Evolutionary conservation across 75 land plant species (phyloP), one percentile per base, ranked within the genome.

Genomic region (Cunninghamia lanceolata): DNA sequence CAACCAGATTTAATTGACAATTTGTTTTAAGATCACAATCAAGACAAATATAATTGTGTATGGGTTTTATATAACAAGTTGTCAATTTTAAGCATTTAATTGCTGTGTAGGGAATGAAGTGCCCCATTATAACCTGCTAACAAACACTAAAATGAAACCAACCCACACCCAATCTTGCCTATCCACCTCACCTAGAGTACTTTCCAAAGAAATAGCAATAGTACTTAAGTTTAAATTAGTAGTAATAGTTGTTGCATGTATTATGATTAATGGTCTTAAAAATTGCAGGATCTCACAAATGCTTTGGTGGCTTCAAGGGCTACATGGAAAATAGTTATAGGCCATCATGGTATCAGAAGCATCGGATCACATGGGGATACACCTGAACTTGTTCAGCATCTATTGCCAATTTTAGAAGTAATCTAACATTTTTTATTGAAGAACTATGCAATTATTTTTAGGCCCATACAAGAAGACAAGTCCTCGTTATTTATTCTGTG

Each of bases 301-400:
- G 56, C 88, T n/a, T 87, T 87, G 83, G 83, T 56, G 35, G 52
- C 17, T 40, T 88, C 89, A 35, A 76, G 30, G 15, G 88, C 88
- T 6, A 45, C 82, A 32, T 87, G 88, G 88, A 87, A 87, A 56
- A 74, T 87, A 66, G 88, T 87, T 3, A 25, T 87, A 43, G 88
- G 88, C 11, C 88, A 87, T 21, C 88, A 87, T 47, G 32, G 88
- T 2, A 87, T 87, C 16, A 38, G 88, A 40, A 87, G 88, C 70
- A 40, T 82, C 9, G 88, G 87, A 10, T 46, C 59, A n/a, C 88
- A 87, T 86, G 88, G 88, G 17, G 88, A 87, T 46, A 50, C 71
- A 15, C 15, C 38, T 9, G 88, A 87, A 52, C 56, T 87, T 10
- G 39, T 73, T n/a, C 40, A 86, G 2, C 38, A 86, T 36, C 30